Conservation (phyloP, 495 filamentous ascomycete species). For the Entonaema liquescens region DNA sequence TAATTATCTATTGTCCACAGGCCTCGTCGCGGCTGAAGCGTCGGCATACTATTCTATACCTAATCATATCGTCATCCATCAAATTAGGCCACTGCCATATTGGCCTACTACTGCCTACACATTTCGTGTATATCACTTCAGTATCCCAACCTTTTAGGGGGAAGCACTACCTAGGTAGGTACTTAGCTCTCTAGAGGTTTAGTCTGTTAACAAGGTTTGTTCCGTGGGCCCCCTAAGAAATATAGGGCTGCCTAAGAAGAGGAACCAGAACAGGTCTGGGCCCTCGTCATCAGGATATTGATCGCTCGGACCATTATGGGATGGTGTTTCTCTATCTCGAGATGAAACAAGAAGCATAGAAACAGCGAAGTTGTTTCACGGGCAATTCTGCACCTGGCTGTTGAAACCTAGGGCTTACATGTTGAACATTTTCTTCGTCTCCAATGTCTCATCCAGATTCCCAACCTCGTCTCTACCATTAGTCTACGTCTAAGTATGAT, state of each 20-base stretch:
- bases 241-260: background rate
- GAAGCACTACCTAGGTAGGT: background rate
- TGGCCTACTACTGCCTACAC: background rate
- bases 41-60: background rate
- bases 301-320: background rate
- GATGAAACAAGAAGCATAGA: too few species aligned
- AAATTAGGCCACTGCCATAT: background rate
- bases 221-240: background rate
- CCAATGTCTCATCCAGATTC: background rate
- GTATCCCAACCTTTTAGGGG: background rate
- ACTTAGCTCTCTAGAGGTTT: background rate
- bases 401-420: too few species aligned
- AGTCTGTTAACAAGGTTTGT: slow-evolving; percentile 5
- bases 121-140: background rate
- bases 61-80: background rate
- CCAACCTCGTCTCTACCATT: background rate
- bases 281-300: background rate
- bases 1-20: background rate
- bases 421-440: too few species aligned
- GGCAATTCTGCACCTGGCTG: too few species aligned
- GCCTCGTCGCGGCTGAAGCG: background rate
- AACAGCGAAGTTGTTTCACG: too few species aligned
- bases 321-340: too few species aligned
- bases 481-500: too few species aligned
- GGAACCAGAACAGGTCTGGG: background rate